Base-by-base conservation (phyloP, 108 stramenopile species). In the Mayamaea pseudoterrestris region DNA sequence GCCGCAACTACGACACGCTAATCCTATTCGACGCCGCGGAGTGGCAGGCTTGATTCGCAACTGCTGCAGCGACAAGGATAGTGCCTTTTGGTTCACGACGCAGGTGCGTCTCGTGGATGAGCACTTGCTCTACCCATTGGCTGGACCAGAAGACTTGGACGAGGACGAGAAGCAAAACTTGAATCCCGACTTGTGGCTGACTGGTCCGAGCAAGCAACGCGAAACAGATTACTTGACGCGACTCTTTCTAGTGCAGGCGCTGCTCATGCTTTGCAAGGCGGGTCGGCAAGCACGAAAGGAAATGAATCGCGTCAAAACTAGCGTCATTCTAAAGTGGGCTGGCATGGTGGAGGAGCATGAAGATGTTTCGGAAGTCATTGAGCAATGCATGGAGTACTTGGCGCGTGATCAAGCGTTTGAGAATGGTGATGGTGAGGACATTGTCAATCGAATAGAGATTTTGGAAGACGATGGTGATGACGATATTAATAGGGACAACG, bases 331-430 rank as follows among this genome's bases (percentile, higher is more conserved):
- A 41, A 93, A 93, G 42, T 59, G 69, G 49, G 74, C 76, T 12
- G 91, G 89, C 51, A 76, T 89, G 74, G 73, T 77, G 22, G 91
- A 93, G 57, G 81, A 88, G 54, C 53, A 61, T 11, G 91, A 93
- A 56, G 56, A 71, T n/a, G 76, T 93, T 6, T 67, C 67, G 20
- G 84, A 93, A 47, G 54, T 79, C 11, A 76, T 93, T 49, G 50
- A 69, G 50, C 86, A 93, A 47, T 86, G 83, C 67, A 83, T 93
- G 26, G 78, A 88, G 45, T 93, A 76, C 56, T 59, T 93, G 40
- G 55, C 82, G 35, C 71, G 86, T 21, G 91, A 93, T 41, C 85
- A 92, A 63, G 74, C n/a, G n/a, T n/a, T n/a, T n/a, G n/a, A n/a
- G n/a, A n/a, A n/a, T n/a, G n/a, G n/a, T n/a, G n/a, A n/a, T n/a